Percentiles rank a stretch among this genome's conserved stretches.
These are phyloP conservation scores for Xerocomus spinulosus DNA, from an alignment of 768 basidiomycete species.

Conservation along the genomic window DNA sequence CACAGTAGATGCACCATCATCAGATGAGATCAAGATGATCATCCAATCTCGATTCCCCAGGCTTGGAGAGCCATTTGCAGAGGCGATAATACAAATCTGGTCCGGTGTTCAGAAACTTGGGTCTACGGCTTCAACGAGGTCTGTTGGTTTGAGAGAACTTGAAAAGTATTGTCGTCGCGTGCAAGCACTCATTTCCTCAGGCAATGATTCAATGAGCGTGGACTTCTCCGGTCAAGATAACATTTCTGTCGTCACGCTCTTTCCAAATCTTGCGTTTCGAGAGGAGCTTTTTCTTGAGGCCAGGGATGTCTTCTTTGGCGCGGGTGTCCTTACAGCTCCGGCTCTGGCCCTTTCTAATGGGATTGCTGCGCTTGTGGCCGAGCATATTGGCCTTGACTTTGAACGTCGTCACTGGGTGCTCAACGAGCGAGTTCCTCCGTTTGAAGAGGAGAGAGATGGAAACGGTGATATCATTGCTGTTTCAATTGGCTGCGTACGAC, in stretches of 20 bases:
- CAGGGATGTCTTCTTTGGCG: constrained; percentile 88
- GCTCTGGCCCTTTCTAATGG: constrained; percentile 46
- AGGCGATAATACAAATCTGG: constrained; percentile 68
- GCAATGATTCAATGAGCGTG: constrained; percentile 41
- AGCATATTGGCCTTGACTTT: constrained; percentile 58
- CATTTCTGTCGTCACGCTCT: constrained; percentile 40
- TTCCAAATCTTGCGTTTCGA: constrained; percentile 69
- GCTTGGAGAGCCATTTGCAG: constrained; percentile 46
- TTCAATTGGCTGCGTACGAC: constrained; percentile 56
- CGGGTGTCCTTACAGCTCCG: constrained; percentile 49
- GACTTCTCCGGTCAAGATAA: constrained; percentile 21
- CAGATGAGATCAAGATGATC: constrained; percentile 67
- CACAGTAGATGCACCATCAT: constrained; percentile 52
- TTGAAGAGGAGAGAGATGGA: constrained; percentile 62
- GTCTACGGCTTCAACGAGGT: constrained; percentile 47
- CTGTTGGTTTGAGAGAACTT: constrained; percentile 74
- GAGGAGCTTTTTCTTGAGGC: constrained; percentile 90
- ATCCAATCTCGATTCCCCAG: constrained; percentile 61
- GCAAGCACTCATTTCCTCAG: constrained; percentile 52
- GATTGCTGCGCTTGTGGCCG: constrained; percentile 52
- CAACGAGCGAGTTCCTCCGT: constrained; percentile 57
- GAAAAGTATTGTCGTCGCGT: constrained; percentile 81
- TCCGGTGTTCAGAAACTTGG: constrained; percentile 49
- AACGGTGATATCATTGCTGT: constrained; percentile 58
- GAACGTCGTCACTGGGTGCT: constrained; percentile 74